Base-by-base conservation (phyloP, 768 basidiomycete species). In the Clitopilus hobsonii region DNA sequence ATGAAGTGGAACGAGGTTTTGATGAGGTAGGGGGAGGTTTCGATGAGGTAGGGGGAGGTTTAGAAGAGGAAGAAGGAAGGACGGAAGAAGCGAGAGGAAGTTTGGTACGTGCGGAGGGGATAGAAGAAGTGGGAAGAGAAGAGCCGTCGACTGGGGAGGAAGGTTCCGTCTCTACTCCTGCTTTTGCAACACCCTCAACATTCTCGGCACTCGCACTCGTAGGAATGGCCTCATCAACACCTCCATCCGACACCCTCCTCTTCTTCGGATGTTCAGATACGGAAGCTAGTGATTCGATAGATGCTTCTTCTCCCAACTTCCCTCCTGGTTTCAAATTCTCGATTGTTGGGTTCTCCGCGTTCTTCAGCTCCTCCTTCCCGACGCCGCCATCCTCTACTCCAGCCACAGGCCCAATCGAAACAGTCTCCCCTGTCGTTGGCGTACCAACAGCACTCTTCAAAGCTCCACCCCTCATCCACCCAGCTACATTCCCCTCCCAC, bases 391-490 rank as follows among this genome's bases (percentile, higher is more conserved):
- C 32, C 3, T n/a, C 32, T 4, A 3, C 8, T 36, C 32, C 32
- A n/a, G 32, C 32, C n/a, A n/a, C n/a, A n/a, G n/a, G n/a, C n/a
- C n/a, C n/a, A n/a, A n/a, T n/a, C n/a, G n/a, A n/a, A n/a, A n/a
- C n/a, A n/a, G n/a, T n/a, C n/a, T n/a, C n/a, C n/a, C n/a, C n/a
- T n/a, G n/a, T n/a, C n/a, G n/a, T n/a, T n/a, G n/a, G n/a, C 41
- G 38, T 8, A 14, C n/a, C 32, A 36, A 36, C 8, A 3, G 41
- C 41, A 16, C n/a, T 18, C 41, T 45, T 45, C 14, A 58, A 22
- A 0, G 85, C 85, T 1, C 86, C 85, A 25, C 63, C 60, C 16
- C 77, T 74, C 54, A 88, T 74, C 88, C 88, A 90, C 7, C 76
- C 80, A 0, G 86, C 82, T 22, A 89, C 77, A 57, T 85, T 89